Percentiles rank a stretch among this genome's conserved stretches.
These are phyloP conservation scores for Ceratocystis papillata DNA, from an alignment of 2,329 filamentous ascomycete species.

Conservation along the genomic window DNA sequence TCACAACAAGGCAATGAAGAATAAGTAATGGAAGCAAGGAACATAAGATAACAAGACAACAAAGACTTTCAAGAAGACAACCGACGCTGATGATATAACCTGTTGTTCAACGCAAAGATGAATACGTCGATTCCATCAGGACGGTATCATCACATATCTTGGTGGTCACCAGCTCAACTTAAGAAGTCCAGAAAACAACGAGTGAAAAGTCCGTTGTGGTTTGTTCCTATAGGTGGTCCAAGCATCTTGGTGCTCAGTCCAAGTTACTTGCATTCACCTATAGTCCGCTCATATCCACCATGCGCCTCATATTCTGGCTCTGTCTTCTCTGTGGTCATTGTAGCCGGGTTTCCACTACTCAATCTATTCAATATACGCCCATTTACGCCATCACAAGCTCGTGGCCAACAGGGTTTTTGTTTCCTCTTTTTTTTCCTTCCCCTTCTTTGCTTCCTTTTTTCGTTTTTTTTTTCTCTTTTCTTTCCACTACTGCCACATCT, in stretches of 20 bases:
- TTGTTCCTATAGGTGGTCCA: constrained; percentile 10
- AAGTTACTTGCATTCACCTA: constrained; percentile 9
- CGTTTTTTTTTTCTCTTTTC: neutral
- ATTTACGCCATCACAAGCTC: neutral
- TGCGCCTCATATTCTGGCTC: neutral
- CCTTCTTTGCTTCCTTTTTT: neutral
- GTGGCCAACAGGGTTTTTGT: constrained; percentile 3
- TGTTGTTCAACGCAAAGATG: neutral
- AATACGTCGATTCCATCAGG: neutral
- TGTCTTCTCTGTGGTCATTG: neutral
- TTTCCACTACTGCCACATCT: neutral
- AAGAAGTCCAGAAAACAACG: neutral
- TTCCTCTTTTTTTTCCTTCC: neutral
- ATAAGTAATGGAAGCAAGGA: neutral
- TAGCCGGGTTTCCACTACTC: neutral
- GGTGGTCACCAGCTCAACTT: neutral
- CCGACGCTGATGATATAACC: too few species aligned
- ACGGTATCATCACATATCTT: neutral
- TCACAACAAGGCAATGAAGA: neutral
- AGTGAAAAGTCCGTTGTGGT: neutral
- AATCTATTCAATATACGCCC: neutral
- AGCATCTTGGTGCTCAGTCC: constrained; percentile 11
- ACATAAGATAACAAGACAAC: neutral
- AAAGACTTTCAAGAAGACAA: neutral
- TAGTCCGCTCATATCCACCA: constrained; percentile 11